phyloP scores from a whole-genome alignment of 768 basidiomycete genomes.

The Mycena floridula region DNA sequence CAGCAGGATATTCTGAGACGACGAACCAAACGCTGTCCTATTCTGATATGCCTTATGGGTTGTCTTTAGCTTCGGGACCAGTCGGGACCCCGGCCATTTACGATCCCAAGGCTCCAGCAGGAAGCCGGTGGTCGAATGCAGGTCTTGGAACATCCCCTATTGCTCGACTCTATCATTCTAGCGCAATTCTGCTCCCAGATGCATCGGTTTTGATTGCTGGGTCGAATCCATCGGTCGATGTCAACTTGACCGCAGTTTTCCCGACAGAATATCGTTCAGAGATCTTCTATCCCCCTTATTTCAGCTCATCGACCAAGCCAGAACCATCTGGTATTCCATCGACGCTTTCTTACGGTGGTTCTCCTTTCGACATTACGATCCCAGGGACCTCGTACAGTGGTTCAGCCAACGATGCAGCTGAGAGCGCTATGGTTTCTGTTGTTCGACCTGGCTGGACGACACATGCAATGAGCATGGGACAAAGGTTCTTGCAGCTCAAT shows the following conservation, averaged over 20 bases:
- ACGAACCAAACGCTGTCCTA: constrained; percentile 41
- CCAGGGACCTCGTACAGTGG: constrained; percentile 62
- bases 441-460: constrained; percentile 84
- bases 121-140: constrained; percentile 67
- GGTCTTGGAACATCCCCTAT: constrained; percentile 59
- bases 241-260: constrained; percentile 53
- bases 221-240: constrained; percentile 90
- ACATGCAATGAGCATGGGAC: constrained; percentile 86
- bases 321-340: constrained; percentile 60
- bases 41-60: constrained; percentile 58
- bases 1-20: constrained; percentile 74
- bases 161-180: constrained; percentile 87
- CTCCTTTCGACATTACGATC: constrained; percentile 69
- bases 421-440: constrained; percentile 69
- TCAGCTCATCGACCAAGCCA: constrained; percentile 63
- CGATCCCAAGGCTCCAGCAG: constrained; percentile 65
- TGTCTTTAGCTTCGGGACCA: constrained; percentile 77
- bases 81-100: constrained; percentile 78
- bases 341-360: constrained; percentile 81
- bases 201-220: constrained; percentile 85
- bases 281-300: constrained; percentile 91
- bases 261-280: constrained; percentile 81
- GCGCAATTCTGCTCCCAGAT: constrained; percentile 83
- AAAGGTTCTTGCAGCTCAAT: constrained; percentile 76
- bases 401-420: constrained; percentile 61